Evolutionary conservation across 2,329 filamentous ascomycete genomes (phyloP).

Genomic region (Penicillium decumbens): DNA sequence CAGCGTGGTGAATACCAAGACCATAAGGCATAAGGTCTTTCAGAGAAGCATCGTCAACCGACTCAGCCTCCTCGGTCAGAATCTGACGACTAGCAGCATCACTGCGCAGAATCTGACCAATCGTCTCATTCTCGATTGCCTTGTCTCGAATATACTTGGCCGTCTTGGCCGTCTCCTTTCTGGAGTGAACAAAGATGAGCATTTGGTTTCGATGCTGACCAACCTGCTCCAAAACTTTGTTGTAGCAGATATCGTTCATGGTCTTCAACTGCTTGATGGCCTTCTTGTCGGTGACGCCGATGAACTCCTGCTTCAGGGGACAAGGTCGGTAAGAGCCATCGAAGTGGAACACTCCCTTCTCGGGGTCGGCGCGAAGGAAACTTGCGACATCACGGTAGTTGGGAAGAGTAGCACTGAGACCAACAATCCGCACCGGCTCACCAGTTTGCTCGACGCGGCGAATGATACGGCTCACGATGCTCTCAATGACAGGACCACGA

Average conservation of each 20-base stretch:
- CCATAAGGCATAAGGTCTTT: conserved; percentile 95
- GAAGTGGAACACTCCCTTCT: conserved; percentile 90
- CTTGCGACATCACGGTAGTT: conserved; percentile 96
- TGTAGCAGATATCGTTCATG: conserved; percentile 99
- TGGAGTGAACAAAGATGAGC: conserved; percentile 97
- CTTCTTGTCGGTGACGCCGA: conserved; percentile 95
- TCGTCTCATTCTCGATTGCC: conserved; percentile 93
- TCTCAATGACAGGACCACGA: conserved; percentile 91
- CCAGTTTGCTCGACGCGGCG: conserved; percentile 90
- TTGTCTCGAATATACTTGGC: conserved; percentile 95
- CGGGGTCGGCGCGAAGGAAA: conserved; percentile 82
- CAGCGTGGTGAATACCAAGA: conserved; percentile 96
- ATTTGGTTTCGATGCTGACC: conserved; percentile 92
- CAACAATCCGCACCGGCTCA: conserved; percentile 84
- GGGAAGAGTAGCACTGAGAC: conserved; percentile 88
- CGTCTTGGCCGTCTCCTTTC: conserved; percentile 97
- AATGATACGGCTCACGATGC: conserved; percentile 91
- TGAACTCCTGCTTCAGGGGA: conserved; percentile 91
- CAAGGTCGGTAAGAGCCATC: conserved; percentile 92
- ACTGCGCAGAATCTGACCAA: conserved; percentile 87
- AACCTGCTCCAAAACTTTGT: conserved; percentile 93
- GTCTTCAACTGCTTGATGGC: conserved; percentile 98
- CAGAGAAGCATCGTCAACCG: conserved; percentile 77
- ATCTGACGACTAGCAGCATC: conserved; percentile 90
- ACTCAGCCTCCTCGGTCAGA: conserved; percentile 74